Conservation (phyloP, 164 flowering plant species). For the Vitis vinifera region ASM3070453v1 NC_081814.1:4933501-4934000, state of each 20-base stretch:
- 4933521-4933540: background rate
- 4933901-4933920: slow-evolving; percentile 77
- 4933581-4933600: slow-evolving; percentile 59
- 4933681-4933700: slow-evolving; percentile 46
- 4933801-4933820: slow-evolving; percentile 66
- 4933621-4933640: slow-evolving; percentile 51
- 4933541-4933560: slow-evolving; percentile 33
- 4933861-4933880: slow-evolving; percentile 55
- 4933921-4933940: slow-evolving; percentile 93
- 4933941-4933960: slow-evolving; percentile 8
- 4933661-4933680: slow-evolving; percentile 79
- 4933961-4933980: background rate
- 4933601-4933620: slow-evolving; percentile 25
- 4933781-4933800: slow-evolving; percentile 88
- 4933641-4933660: slow-evolving; percentile 88
- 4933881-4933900: slow-evolving; percentile 95
- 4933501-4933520: too few relatives aligned
- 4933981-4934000: background rate
- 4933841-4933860: slow-evolving; percentile 20
- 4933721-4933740: slow-evolving; percentile 41
- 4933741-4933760: slow-evolving; percentile 10
- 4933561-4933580: slow-evolving; percentile 84
- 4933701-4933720: slow-evolving; percentile 64
- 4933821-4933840: slow-evolving; percentile 12
- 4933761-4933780: slow-evolving; percentile 58